Percentiles rank a stretch among this genome's conserved stretches.
These are phyloP conservation scores for Candida boleticola DNA, from an alignment of 805 yeast genomes.

Conservation along the genomic window DNA sequence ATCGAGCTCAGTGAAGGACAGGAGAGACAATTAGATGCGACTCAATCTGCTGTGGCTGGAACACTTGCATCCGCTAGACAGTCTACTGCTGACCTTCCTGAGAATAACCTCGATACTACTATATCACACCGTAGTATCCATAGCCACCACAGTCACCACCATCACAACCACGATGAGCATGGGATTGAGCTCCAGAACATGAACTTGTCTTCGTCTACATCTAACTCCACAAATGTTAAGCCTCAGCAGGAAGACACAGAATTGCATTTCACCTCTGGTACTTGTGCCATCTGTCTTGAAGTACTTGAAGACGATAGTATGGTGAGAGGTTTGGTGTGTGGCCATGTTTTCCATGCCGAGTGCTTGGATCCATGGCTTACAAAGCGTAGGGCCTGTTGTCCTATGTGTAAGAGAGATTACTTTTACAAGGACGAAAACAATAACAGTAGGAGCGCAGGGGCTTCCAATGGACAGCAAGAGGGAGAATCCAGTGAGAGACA, in stretches of 20 bases:
- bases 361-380: constrained; percentile 84
- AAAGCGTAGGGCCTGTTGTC: constrained; percentile 75
- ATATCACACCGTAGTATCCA: neutral
- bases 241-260: constrained; percentile 11
- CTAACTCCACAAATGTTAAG: neutral
- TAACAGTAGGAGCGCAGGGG: constrained; percentile 5
- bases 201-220: neutral
- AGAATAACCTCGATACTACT: neutral
- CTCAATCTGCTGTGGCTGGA: neutral
- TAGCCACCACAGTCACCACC: neutral
- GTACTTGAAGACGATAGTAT: constrained; percentile 56
- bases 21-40: neutral
- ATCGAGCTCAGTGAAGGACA: neutral
- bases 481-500: neutral
- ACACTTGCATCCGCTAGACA: neutral
- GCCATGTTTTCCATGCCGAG: constrained; percentile 77
- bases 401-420: constrained; percentile 75
- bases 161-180: neutral
- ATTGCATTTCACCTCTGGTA: constrained; percentile 60
- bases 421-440: constrained; percentile 31
- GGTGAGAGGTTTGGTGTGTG: constrained; percentile 75
- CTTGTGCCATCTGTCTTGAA: constrained; percentile 80
- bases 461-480: constrained; percentile 5
- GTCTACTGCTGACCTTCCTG: neutral
- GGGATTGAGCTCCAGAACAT: constrained; percentile 1